Conservation (phyloP, 148 eudicot species). For the Camellia sinensis region DNA sequence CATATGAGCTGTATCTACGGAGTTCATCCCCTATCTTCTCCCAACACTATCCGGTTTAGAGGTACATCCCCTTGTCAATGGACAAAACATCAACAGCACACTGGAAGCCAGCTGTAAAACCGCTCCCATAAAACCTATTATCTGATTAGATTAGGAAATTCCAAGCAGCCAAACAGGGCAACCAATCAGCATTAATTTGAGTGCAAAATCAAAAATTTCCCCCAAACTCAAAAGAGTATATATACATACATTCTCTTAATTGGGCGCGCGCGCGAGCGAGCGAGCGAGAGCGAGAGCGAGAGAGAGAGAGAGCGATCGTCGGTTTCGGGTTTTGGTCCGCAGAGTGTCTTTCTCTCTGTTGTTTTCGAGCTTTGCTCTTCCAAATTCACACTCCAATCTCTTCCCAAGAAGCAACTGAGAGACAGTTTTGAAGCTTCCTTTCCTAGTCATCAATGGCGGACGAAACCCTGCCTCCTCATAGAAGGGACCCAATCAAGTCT, state of each 20-base stretch:
- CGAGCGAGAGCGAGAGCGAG: no score
- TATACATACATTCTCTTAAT: neutral
- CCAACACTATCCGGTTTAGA: no score
- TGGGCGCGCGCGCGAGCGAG: neutral
- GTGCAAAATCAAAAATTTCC: neutral
- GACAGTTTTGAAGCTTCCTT: neutral
- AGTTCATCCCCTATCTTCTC: no score
- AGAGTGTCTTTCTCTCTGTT: neutral
- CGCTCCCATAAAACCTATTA: no score
- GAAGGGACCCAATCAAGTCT: constrained; percentile 67
- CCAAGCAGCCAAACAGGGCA: neutral
- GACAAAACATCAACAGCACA: no score
- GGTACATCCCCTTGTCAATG: no score
- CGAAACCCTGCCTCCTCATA: constrained; percentile 43
- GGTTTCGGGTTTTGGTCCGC: neutral
- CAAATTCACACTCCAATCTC: neutral
- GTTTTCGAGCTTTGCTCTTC: neutral
- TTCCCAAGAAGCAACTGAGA: neutral
- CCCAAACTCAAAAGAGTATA: neutral
- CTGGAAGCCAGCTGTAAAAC: no score
- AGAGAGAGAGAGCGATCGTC: no score
- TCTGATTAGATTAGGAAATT: neutral
- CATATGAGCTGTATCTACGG: no score
- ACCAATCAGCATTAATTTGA: neutral
- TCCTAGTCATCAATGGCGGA: constrained; percentile 52